Evolutionary conservation across 2,329 filamentous ascomycete genomes (phyloP), one percentile per base, ranked within the genome.

Genomic region (Pyrenophora teres): DNA sequence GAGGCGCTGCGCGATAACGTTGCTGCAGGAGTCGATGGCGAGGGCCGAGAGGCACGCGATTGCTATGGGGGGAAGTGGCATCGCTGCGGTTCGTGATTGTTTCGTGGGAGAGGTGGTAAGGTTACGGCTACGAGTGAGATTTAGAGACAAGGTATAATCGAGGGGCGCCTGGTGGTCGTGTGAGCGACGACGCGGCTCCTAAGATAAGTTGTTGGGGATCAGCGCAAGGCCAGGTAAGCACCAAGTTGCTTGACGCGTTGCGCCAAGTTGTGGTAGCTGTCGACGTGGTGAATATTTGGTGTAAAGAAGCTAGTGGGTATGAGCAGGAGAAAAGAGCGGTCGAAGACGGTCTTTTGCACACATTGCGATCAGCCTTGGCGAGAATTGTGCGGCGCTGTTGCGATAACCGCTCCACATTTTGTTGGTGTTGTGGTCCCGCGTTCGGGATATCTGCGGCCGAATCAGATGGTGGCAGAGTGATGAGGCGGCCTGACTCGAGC

Each of bases 1-100:
- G 16, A 74, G 60, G 32, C 67, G 60, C 43, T 74, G 71, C 8
- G 71, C 72, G 50, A 72, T 71, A 25, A 73, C 33, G 56, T 74
- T 74, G 54, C 71, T 74, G 51, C 63, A 68, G 31, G 67, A 72
- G 40, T 72, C 70, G 47, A 74, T 73, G 9, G 58, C 52, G 46
- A 73, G 65, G 25, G 72, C 71, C 39, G 67, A 66, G 33, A 69
- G 59, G 56, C 69, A 74, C 19, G 69, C 62, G n/a, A 65, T 59
- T 3, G 67, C 59, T 38, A 72, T 66, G 13, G 70, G 69, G 8
- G 69, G 67, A 23, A 70, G 67, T 50, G 65, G 67, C 62, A 67
- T 70, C 23, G 33, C 48, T 23, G 44, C 23, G 38, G 27, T 13
- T 38, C 16, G 23, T 42, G 15, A 19, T 40, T 51, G 21, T 23